phyloP scores from a whole-genome alignment of 805 yeast genomes.

The Candida khao-thaluensis region DNA sequence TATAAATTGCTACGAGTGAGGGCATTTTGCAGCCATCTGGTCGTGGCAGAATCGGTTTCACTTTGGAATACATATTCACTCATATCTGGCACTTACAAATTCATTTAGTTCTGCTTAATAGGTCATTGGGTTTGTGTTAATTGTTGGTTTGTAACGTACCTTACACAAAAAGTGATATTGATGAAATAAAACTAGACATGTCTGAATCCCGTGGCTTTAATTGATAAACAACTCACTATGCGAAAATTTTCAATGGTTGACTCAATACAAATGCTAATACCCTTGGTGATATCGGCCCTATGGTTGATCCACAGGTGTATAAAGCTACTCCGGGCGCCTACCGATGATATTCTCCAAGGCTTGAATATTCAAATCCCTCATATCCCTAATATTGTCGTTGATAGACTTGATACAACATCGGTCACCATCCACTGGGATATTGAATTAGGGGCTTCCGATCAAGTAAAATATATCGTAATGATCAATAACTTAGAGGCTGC shows the following conservation, averaged over 20 bases:
- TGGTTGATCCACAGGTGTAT: conserved; percentile 43
- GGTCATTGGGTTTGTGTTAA: no score
- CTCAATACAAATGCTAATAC: conserved; percentile 22
- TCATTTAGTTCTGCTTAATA: no score
- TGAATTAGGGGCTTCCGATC: conserved; percentile 27
- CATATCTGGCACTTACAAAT: no score
- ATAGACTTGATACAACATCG: conserved; percentile 45
- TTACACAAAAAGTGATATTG: no score
- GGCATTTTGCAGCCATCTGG: conserved; percentile 1
- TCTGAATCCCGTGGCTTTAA: no score
- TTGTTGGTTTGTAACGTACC: no score
- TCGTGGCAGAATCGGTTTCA: no score
- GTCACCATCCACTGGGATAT: conserved; percentile 59
- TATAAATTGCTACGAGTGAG: not conserved
- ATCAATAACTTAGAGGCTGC: conserved; percentile 38
- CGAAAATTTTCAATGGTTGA: conserved; percentile 12
- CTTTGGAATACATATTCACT: no score
- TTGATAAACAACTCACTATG: no score
- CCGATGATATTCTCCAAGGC: conserved; percentile 41
- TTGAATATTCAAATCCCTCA: conserved; percentile 56
- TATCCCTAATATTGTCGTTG: conserved; percentile 54
- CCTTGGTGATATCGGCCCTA: conserved; percentile 33
- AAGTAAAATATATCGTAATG: conserved; percentile 30
- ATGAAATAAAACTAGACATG: no score
- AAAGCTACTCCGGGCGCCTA: conserved; percentile 42